Base-by-base conservation (phyloP, 2,329 filamentous ascomycete genomes). In the Clonostachys rosea region DNA sequence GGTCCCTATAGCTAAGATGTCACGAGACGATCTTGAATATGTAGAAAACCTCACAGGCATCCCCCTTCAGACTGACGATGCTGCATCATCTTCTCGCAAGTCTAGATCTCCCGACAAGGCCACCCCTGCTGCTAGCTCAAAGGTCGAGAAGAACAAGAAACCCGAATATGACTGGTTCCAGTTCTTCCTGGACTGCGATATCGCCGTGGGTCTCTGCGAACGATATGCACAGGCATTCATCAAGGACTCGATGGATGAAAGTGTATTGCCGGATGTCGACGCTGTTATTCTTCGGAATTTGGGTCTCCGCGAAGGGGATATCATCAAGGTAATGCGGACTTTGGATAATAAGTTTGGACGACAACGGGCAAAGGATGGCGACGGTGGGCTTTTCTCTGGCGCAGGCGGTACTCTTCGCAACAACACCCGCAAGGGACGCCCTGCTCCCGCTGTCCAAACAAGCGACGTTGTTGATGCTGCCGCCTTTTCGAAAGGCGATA, bases 141-240 rank as follows among this genome's bases (percentile, higher is more conserved):
- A 78, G 2, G 71, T 90, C 34, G 77, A 86, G 54, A 70, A 74
- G 42, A 64, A 69, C 18, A 73, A 77, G 59, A 86, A 84, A 65
- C 76, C 87, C 1, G 86, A 94, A 43, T 95, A 97, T 63, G 94
- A 99, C 64, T 99, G 94, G 94, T 99, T 99, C 60, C 91, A 96
- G 62, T 97, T 99, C 71, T 99, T 99, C 75, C 73, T 99, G 39
- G 84, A 85, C 52, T 95, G 91, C 63, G 92, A 95, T 42, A 90
- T 97, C 57, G 87, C 91, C 41, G 89, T 92, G 43, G 89, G 95
- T 49, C 84, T 96, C 42, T 99, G 94, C 66, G 92, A 97, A 68
- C 82, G 94, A 47, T 99, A 99, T 61, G 86, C 91, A 2, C 88
- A 91, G 60, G 89, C 90, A 3, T 99, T 99, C 61, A 67, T 81